A percentile compares a stretch with the other conserved stretches of the same genome.
Conservation (phyloP, 345 rosid species). For the Eucalyptus tenuipes region DNA sequence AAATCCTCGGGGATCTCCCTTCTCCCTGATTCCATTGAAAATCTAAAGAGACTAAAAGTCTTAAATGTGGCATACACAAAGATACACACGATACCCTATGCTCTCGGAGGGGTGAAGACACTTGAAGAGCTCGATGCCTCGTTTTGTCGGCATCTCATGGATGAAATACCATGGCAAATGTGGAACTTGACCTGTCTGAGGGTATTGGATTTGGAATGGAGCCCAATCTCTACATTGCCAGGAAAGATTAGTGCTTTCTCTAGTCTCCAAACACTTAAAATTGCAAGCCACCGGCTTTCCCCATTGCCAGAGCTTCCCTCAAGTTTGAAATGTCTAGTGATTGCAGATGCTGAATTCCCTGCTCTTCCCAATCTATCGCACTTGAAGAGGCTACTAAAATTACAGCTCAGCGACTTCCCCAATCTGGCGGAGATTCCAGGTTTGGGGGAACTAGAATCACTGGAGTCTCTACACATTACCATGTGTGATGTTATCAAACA, state of each 20-base stretch:
- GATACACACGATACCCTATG: background rate
- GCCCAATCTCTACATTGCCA: background rate
- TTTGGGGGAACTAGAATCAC: background rate
- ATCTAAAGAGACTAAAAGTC: background rate
- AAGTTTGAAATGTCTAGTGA: too few species aligned
- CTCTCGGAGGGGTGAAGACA: background rate
- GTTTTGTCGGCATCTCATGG: background rate
- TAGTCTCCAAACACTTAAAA: background rate
- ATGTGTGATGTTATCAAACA: background rate
- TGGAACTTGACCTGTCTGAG: background rate
- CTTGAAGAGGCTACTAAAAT: background rate
- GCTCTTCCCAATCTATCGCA: background rate
- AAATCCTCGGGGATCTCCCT: background rate
- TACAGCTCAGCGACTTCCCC: background rate
- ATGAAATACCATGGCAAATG: background rate
- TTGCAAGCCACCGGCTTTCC: background rate
- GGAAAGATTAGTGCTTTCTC: background rate
- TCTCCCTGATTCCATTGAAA: background rate
- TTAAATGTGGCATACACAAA: background rate
- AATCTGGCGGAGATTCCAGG: background rate
- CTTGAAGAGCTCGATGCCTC: background rate
- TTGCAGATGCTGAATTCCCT: too few species aligned
- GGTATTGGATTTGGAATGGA: background rate
- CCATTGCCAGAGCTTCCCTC: too few species aligned
- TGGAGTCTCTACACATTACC: background rate